phyloP scores from a whole-genome alignment of 2,329 filamentous ascomycete genomes.

The Microsporum audouinii region DNA sequence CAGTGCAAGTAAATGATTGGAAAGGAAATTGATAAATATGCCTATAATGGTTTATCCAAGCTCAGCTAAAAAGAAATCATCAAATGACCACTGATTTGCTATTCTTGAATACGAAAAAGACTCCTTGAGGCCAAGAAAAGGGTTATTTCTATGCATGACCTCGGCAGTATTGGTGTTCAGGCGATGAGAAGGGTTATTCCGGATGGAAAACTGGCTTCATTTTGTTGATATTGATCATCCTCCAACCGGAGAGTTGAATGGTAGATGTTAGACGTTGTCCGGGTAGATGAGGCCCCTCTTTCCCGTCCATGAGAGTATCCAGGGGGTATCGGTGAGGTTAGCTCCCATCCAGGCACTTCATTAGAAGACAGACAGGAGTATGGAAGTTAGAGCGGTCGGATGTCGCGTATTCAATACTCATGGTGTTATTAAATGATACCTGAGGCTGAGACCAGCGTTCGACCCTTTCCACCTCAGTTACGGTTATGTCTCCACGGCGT shows the following conservation, averaged over 20 bases:
- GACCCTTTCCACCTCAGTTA: conserved; percentile 21
- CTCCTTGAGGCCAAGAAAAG: conserved; percentile 6
- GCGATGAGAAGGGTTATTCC: conserved; percentile 9
- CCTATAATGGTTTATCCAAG: neutral
- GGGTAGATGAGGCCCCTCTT: conserved; percentile 8
- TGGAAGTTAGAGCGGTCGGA: neutral
- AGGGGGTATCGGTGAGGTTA: conserved; percentile 12
- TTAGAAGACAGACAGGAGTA: conserved; percentile 12
- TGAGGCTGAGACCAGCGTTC: conserved; percentile 19
- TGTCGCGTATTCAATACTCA: conserved; percentile 15
- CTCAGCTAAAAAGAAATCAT: conserved; percentile 9
- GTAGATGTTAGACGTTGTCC: conserved; percentile 11
- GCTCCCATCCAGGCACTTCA: conserved; percentile 11
- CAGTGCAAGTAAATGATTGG: neutral
- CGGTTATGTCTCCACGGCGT: conserved; percentile 13
- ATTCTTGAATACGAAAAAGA: neutral
- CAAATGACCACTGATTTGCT: conserved; percentile 9
- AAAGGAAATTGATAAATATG: neutral
- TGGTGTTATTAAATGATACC: conserved; percentile 21
- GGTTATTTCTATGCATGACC: conserved; percentile 13
- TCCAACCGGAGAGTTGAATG: conserved; percentile 13
- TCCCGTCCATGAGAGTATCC: conserved; percentile 15
- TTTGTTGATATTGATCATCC: neutral
- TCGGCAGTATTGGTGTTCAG: conserved; percentile 10
- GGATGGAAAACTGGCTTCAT: conserved; percentile 6